These are phyloP conservation scores for Flaveria floridana DNA, from an alignment of 140 eudicot species.

Conservation along the genomic window DNA sequence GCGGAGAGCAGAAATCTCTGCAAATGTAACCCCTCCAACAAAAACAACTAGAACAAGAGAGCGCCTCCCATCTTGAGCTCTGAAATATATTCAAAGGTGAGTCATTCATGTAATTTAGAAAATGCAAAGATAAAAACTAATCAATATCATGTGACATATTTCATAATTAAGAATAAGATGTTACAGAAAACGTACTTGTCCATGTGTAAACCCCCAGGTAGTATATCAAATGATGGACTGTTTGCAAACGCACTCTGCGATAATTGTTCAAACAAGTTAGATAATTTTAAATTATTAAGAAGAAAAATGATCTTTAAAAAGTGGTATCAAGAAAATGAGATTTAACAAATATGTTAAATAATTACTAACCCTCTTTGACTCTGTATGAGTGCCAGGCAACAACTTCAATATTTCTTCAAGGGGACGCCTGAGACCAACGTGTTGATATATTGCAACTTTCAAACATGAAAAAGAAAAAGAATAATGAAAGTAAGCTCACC, in stretches of 20 bases:
- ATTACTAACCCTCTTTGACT: constrained; percentile 66
- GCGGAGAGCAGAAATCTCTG: constrained; percentile 98
- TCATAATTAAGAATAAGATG: constrained; percentile 12
- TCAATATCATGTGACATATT: constrained; percentile 16
- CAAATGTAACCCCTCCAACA: constrained; percentile 94
- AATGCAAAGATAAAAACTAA: background rate
- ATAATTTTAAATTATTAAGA: background rate
- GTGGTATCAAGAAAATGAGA: background rate
- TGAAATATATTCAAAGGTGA: constrained; percentile 26
- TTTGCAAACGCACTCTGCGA: constrained; percentile 76
- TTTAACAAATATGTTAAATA: background rate
- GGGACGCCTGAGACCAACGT: constrained; percentile 71
- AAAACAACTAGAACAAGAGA: constrained; percentile 88
- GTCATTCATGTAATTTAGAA: background rate
- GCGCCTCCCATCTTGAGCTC: constrained; percentile 77
- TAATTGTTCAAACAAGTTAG: constrained; percentile 15
- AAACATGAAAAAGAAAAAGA: background rate
- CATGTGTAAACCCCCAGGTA: constrained; percentile 52
- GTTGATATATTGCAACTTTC: background rate
- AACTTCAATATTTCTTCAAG: constrained; percentile 81
- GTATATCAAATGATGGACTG: constrained; percentile 57
- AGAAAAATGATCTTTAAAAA: background rate
- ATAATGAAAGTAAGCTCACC: constrained; percentile 48
- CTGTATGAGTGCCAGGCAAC: constrained; percentile 96
- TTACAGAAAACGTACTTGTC: constrained; percentile 49